These are phyloP conservation scores for Mimosa bimucronata DNA, from an alignment of 306 rosid species.

Conservation along the genomic window DNA sequence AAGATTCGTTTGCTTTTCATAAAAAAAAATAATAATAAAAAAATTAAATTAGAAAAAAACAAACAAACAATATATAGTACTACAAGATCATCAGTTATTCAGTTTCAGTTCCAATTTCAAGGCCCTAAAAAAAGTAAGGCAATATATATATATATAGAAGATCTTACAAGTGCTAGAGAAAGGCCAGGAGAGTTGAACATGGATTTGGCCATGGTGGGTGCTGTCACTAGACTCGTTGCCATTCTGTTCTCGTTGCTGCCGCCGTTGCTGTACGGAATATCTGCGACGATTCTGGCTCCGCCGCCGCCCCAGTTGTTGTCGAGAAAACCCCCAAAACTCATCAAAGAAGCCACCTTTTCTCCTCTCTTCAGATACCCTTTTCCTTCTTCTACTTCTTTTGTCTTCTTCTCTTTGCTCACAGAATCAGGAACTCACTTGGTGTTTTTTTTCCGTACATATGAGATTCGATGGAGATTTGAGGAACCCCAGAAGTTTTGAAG, in stretches of 20 bases:
- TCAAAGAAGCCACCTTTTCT: conserved; percentile 53
- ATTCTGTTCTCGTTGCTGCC: conserved; percentile 48
- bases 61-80: conserved; percentile 15
- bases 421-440: not conserved
- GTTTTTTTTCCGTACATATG: not conserved
- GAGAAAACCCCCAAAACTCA: conserved; percentile 94
- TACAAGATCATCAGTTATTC: not conserved
- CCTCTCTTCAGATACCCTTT: not conserved
- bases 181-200: conserved; percentile 93
- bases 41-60: not conserved
- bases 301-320: conserved; percentile 67
- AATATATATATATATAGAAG: not conserved
- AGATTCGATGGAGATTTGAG: conserved; percentile 12
- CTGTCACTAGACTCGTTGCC: conserved; percentile 60
- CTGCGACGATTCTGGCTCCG: conserved; percentile 59
- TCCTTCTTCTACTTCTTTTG: not conserved
- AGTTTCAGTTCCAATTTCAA: too few species aligned
- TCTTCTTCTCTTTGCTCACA: too few species aligned
- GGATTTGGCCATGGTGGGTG: conserved; percentile 76
- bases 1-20: conserved; percentile 61
- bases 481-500: conserved; percentile 19
- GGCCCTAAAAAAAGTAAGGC: not conserved
- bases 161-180: conserved; percentile 84
- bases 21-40: not conserved
- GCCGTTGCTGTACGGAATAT: conserved; percentile 55